A percentile compares a stretch with the other conserved stretches of the same genome.
Evolutionary conservation across 2,329 filamentous ascomycete genomes (phyloP).

Genomic region (Boeremia exigua): DNA sequence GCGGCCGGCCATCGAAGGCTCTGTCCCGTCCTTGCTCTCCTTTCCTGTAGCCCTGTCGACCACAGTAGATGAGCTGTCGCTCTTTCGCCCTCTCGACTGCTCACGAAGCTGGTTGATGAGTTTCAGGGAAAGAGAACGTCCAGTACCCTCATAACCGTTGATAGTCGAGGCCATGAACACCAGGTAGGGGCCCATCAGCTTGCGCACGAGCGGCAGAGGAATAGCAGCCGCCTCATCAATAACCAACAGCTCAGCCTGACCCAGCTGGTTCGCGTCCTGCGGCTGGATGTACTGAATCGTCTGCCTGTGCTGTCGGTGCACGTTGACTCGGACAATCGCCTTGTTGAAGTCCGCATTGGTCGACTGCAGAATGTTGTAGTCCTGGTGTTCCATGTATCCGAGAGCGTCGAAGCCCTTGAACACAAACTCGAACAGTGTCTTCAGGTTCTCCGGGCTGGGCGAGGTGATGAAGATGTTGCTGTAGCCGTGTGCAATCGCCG

Average conservation of each 20-base stretch:
- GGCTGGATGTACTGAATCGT: constrained; percentile 99
- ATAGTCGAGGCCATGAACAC: constrained; percentile 99
- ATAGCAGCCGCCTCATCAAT: constrained; percentile 99
- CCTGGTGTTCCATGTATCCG: constrained; percentile 90
- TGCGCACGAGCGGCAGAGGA: constrained; percentile 86
- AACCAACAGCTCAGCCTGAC: constrained; percentile 92
- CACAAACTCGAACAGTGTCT: constrained; percentile 96
- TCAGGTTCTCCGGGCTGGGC: constrained; percentile 96
- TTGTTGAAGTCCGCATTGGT: constrained; percentile 99
- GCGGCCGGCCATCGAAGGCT: constrained; percentile 62
- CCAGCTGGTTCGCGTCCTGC: constrained; percentile 91
- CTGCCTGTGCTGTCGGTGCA: constrained; percentile 92
- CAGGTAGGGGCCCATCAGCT: constrained; percentile 94
- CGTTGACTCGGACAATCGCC: constrained; percentile 94
- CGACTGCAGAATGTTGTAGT: constrained; percentile 97
- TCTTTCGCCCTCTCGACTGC: constrained; percentile 75
- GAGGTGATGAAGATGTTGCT: constrained; percentile 99
- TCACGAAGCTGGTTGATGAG: constrained; percentile 96
- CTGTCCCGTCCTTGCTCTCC: constrained; percentile 50
- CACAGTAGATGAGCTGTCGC: constrained; percentile 64
- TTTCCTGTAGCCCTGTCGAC: constrained; percentile 83
- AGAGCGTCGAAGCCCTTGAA: constrained; percentile 98
- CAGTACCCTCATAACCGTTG: constrained; percentile 97
- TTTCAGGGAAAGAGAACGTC: constrained; percentile 91
- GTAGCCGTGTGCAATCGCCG: constrained; percentile 93